Evolutionary conservation across 192 early-diverging fungal species (phyloP), one percentile per base, ranked within the genome.

Genomic region (Podila epigama): DNA sequence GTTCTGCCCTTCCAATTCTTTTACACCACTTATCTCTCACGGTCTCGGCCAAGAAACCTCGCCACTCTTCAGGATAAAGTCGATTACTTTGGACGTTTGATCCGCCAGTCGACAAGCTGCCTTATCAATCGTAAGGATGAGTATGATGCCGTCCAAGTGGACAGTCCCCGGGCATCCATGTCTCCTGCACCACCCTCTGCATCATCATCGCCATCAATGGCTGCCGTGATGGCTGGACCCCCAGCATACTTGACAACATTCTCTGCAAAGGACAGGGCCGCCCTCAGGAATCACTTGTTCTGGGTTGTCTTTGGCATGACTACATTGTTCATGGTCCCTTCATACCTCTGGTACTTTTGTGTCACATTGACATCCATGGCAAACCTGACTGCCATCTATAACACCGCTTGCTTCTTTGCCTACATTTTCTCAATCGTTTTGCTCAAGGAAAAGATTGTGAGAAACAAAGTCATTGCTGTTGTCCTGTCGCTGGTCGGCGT

Each of bases 401-500:
- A 95, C 79, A 92, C 86, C 25, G 84, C 87, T 22, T 93, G 91
- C 63, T 94, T 95, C 66, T 95, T 90, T 77, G 92, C 92, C 15
- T 95, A 95, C 60, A 34, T 92, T 18, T 92, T 95, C 61, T 94
- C 94, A 11, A 75, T 93, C 13, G 44, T 87, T 42, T 64, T 95
- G 54, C 78, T 93, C 8, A 82, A 85, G 40, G 94, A 95, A 58
- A 82, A 80, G 25, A 75, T 95, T 34, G 70, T 81, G 13, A 28
- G 66, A 5, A 66, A 66, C 27, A 95, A 95, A 66, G 79, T 91
- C 13, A 18, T 83, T 6, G 90, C 92, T 0, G 88, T 94, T 16
- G 63, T 71, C 9, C 79, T 91, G 48, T 90, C 90, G 62, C 83
- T 94, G 44, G 36, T 86, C 5, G 94, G 94, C 32, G 90, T 95